Evolutionary conservation across 352 stramenopile genomes (phyloP).

Genomic region (Phytophthora sp.): DNA sequence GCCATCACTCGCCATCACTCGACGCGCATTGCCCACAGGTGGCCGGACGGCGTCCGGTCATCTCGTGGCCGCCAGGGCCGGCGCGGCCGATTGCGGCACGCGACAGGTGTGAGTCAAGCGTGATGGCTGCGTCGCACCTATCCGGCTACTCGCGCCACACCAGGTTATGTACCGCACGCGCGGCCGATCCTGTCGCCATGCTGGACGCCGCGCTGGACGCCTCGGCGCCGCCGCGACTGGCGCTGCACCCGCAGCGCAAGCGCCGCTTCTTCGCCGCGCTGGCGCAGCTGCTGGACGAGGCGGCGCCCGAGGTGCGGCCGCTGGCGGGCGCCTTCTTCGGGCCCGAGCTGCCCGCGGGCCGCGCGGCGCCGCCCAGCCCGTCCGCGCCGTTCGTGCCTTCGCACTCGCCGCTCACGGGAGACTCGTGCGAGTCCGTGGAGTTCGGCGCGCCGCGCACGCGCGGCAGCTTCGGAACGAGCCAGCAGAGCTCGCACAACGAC

Average conservation of each 20-base stretch:
- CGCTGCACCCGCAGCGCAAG: constrained; percentile 70
- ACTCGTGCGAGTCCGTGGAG: constrained; percentile 55
- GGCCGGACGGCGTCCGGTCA: constrained; percentile 5
- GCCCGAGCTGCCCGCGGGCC: constrained; percentile 5
- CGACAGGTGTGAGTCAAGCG: constrained; percentile 1
- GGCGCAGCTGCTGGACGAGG: constrained; percentile 54
- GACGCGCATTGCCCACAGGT: not conserved
- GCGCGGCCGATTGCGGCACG: not conserved
- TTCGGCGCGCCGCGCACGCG: constrained; percentile 30
- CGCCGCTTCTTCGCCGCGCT: constrained; percentile 82
- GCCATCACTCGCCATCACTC: constrained; percentile 10
- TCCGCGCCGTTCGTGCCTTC: constrained; percentile 9
- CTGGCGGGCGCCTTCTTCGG: constrained; percentile 45
- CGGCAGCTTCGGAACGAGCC: constrained; percentile 22
- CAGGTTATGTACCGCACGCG: constrained; percentile 1
- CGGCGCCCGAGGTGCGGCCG: constrained; percentile 33
- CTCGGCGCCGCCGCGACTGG: constrained; percentile 3
- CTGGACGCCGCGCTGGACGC: not conserved
- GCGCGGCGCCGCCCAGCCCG: not conserved
- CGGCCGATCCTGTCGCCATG: not conserved
- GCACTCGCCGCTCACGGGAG: constrained; percentile 32
- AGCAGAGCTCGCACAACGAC: constrained; percentile 52
- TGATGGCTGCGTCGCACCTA: constrained; percentile 27
- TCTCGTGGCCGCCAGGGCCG: constrained; percentile 3
- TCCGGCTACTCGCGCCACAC: constrained; percentile 2